Conservation (phyloP, 371 early-diverging fungal genomes). For the Blakeslea trispora region DNA sequence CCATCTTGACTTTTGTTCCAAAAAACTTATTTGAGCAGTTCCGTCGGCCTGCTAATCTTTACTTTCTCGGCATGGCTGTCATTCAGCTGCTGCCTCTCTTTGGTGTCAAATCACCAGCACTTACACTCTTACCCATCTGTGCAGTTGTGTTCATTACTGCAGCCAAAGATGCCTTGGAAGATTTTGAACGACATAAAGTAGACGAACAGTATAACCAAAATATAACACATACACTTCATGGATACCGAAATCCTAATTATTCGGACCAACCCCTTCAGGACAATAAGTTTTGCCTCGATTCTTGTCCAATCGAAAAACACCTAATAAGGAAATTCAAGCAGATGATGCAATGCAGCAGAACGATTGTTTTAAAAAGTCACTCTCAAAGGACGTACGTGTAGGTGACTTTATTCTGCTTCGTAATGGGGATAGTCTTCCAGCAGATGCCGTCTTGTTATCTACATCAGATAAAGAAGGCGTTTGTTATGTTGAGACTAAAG, state of each 20-base stretch:
- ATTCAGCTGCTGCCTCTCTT: conserved; percentile 86
- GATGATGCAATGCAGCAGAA: not conserved
- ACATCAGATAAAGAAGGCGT: conserved; percentile 71
- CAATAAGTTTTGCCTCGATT: not conserved
- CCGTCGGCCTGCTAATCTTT: conserved; percentile 93
- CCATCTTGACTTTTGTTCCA: conserved; percentile 89
- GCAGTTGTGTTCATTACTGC: conserved; percentile 89
- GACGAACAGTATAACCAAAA: conserved; percentile 89
- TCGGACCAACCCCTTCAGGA: conserved; percentile 6
- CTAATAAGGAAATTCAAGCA: not conserved
- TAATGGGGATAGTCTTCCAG: conserved; percentile 88
- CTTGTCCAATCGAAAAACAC: not conserved
- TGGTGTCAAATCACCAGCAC: conserved; percentile 65
- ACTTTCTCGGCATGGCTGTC: conserved; percentile 93
- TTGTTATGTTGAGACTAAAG: conserved; percentile 93
- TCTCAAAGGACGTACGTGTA: conserved; percentile 73
- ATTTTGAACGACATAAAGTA: conserved; percentile 89
- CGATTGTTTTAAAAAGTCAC: conserved; percentile 19
- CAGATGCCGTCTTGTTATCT: conserved; percentile 85
- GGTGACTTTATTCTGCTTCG: conserved; percentile 90
- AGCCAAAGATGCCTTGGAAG: conserved; percentile 96
- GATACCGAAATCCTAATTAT: conserved; percentile 79
- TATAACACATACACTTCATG: conserved; percentile 66
- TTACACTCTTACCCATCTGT: conserved; percentile 89
- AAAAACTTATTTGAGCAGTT: conserved; percentile 98